Evolutionary conservation across 2,329 filamentous ascomycete species (phyloP), one percentile per base, ranked within the genome.

Genomic region (Hymenoscyphus fructigenus): DNA sequence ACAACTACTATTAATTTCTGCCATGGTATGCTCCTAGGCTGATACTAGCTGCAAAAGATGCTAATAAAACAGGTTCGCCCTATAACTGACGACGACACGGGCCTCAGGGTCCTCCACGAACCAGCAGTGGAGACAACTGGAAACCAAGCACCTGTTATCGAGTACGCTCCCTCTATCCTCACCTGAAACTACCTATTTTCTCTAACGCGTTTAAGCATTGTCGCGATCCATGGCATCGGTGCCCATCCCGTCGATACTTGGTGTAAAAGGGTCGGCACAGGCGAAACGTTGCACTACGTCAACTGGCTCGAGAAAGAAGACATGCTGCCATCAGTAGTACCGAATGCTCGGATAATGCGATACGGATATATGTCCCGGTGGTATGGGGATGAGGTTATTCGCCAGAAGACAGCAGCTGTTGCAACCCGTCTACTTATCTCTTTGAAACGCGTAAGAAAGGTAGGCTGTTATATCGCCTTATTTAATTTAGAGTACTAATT

Each of bases 281-380:
- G 15, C 50, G 50, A 56, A 56, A 56, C 50, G 28, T 29, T 9
- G 10, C 20, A 56, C 20, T 56, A 56, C 15, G 20, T 56, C 20
- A 56, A 56, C 50, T 56, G 20, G 50, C 50, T 56, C 20, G 20
- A 56, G 28, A 26, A 56, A 26, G 28, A 56, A 29, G 50, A 56
- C 20, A 56, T 56, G 20, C 50, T 56, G 28, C 50, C 20, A 29
- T 56, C 20, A 29, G 50, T 63, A 47, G 34, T 56, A 53, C 57
- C 62, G 41, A 64, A 64, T 32, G 5, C 23, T 23, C 47, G 38
- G 53, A 56, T 56, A 26, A 56, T 56, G 20, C 20, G 20, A 28
- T 56, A 56, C 15, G 20, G 50, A 29, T 56, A 56, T 29, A 29
- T 26, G 20, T 56, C 50, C 17, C 10, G 10, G 28, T 56, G 20